phyloP scores from a whole-genome alignment of 768 basidiomycete species.

The Termitomyces sp. region DNA sequence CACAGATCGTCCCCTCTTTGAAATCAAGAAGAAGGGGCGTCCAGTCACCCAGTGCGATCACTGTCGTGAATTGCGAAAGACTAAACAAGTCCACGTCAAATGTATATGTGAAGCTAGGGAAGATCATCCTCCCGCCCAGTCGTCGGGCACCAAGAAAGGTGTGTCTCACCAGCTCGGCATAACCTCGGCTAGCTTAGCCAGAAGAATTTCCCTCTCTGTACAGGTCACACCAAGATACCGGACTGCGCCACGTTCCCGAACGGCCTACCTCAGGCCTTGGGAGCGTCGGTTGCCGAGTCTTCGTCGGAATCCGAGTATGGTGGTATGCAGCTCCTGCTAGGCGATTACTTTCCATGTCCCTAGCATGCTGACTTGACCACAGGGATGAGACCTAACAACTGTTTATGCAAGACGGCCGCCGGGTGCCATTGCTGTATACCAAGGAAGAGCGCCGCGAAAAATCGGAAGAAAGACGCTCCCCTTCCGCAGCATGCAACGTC shows the following conservation, averaged over 20 bases:
- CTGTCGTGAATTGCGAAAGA: conserved; percentile 82
- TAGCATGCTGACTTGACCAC: conserved; percentile 39
- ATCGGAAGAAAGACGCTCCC: conserved; percentile 21
- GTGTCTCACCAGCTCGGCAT: conserved; percentile 23
- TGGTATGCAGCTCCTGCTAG: conserved; percentile 51
- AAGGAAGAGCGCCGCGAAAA: conserved; percentile 34
- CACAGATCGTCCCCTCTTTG: conserved; percentile 81
- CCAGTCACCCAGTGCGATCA: conserved; percentile 88
- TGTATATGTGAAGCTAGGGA: conserved; percentile 79
- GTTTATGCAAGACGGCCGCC: conserved; percentile 41
- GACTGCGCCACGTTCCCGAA: conserved; percentile 75
- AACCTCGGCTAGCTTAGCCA: conserved; percentile 34
- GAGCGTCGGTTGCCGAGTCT: conserved; percentile 53
- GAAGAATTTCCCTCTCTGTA: conserved; percentile 29
- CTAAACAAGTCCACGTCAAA: conserved; percentile 81
- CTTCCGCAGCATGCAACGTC: not conserved
- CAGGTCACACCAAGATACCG: conserved; percentile 56
- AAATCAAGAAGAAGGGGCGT: conserved; percentile 91
- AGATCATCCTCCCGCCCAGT: conserved; percentile 46
- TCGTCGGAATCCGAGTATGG: conserved; percentile 58
- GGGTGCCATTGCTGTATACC: conserved; percentile 56
- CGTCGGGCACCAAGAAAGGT: conserved; percentile 56
- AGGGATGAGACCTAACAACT: conserved; percentile 31
- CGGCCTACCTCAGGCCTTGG: conserved; percentile 67
- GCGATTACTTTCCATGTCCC: conserved; percentile 28